These are phyloP conservation scores for Aleurites moluccanus DNA, from an alignment of 441 rosid genomes.

Conservation along the genomic window DNA sequence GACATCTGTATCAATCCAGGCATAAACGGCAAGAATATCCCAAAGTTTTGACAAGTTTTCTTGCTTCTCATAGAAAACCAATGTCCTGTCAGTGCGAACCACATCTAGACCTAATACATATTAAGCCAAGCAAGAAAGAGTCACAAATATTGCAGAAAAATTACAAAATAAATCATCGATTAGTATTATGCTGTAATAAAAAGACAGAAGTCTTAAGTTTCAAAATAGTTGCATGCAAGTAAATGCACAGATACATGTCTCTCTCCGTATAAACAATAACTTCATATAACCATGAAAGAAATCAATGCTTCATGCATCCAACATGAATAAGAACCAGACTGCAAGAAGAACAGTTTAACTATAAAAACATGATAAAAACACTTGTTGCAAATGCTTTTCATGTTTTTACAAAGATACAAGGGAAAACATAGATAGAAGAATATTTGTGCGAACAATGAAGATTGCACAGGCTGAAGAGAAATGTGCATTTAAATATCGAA, in stretches of 20 bases:
- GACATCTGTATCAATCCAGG: slow-evolving; percentile 89
- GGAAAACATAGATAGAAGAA: slow-evolving; percentile 7
- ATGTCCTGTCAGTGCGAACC: slow-evolving; percentile 82
- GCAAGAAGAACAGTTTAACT: background rate
- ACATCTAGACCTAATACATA: slow-evolving; percentile 75
- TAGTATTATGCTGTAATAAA: background rate
- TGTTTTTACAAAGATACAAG: background rate
- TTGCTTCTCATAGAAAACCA: slow-evolving; percentile 87
- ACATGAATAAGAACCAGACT: background rate
- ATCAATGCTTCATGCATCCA: background rate
- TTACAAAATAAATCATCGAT: background rate
- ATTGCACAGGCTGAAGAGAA: background rate
- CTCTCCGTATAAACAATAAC: background rate
- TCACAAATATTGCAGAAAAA: background rate
- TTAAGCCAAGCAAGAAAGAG: slow-evolving; percentile 14
- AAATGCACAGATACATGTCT: background rate
- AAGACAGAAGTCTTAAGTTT: background rate
- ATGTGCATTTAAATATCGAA: slow-evolving; percentile 9
- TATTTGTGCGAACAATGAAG: background rate
- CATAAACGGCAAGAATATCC: slow-evolving; percentile 93
- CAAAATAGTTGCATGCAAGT: background rate
- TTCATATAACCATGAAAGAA: slow-evolving; percentile 3
- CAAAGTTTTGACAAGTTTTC: slow-evolving; percentile 85
- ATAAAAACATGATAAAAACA: background rate
- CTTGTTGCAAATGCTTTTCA: slow-evolving; percentile 10